Percentiles rank a stretch among this genome's conserved stretches.
phyloP scores from a whole-genome alignment of 306 rosid species.

The Sesbania bispinosa region DNA sequence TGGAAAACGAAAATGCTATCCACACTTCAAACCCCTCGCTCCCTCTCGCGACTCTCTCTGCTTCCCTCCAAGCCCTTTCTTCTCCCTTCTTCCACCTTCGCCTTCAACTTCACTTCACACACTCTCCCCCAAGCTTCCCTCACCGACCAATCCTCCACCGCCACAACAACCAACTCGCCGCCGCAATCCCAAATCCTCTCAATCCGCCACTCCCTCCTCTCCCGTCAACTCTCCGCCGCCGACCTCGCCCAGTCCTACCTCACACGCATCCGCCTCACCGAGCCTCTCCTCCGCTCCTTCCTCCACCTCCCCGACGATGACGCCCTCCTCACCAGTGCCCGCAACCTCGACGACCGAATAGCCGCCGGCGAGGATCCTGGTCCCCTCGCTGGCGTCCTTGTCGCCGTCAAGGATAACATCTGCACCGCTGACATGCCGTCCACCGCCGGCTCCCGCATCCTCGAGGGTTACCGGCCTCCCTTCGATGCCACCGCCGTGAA shows the following conservation, averaged over 20 bases:
- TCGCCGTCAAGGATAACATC: constrained; percentile 87
- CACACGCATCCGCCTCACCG: constrained; percentile 62
- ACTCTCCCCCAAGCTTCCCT: constrained; percentile 42
- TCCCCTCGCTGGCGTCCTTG: constrained; percentile 81
- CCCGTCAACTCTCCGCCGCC: constrained; percentile 59
- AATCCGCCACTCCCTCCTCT: constrained; percentile 71
- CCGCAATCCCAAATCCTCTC: constrained; percentile 77
- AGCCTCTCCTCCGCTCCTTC: constrained; percentile 75
- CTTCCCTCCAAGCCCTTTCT: constrained; percentile 29
- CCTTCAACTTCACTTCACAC: constrained; percentile 31
- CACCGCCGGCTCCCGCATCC: constrained; percentile 76
- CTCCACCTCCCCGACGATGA: constrained; percentile 65
- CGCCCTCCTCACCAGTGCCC: constrained; percentile 49
- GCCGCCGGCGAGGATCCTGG: constrained; percentile 61
- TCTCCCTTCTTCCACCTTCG: constrained; percentile 20
- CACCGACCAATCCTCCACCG: constrained; percentile 36
- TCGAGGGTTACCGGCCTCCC: constrained; percentile 74
- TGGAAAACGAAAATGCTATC: constrained; percentile 51
- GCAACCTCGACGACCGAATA: constrained; percentile 47
- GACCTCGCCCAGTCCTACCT: constrained; percentile 63
- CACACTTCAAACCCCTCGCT: constrained; percentile 74
- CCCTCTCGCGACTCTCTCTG: constrained; percentile 50
- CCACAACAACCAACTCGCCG: constrained; percentile 27
- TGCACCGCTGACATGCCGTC: constrained; percentile 92
- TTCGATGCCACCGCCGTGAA: constrained; percentile 86